A percentile compares a stretch with the other conserved stretches of the same genome.
phyloP scores from a whole-genome alignment of 345 rosid genomes.

The Linum usitatissimum region DNA sequence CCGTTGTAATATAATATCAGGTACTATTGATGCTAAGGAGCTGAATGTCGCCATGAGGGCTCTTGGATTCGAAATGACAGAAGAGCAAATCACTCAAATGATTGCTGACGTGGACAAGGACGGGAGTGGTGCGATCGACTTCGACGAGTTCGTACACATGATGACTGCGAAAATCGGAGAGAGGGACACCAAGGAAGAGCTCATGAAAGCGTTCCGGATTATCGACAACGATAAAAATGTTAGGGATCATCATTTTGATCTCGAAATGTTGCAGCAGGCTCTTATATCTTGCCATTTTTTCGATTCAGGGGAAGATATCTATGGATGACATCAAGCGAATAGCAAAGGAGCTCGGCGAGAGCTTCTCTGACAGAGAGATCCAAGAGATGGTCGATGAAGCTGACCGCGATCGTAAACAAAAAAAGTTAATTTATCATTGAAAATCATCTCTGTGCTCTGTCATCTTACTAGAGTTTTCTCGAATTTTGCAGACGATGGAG shows the following conservation, averaged over 20 bases:
- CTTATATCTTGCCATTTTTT: slow-evolving; percentile 3
- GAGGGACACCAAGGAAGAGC: slow-evolving; percentile 87
- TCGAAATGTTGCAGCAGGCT: not conserved
- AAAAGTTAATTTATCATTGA: not conserved
- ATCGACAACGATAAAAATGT: slow-evolving; percentile 88
- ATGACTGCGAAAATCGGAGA: slow-evolving; percentile 98
- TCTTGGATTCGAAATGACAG: slow-evolving; percentile 93
- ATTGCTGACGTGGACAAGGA: slow-evolving; percentile 96
- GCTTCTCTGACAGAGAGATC: slow-evolving; percentile 57
- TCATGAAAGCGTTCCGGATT: slow-evolving; percentile 60
- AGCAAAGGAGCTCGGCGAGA: slow-evolving; percentile 69
- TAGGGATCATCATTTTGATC: slow-evolving; percentile 6
- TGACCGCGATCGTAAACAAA: slow-evolving; percentile 57
- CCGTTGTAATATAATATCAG: slow-evolving; percentile 25
- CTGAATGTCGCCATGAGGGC: slow-evolving; percentile 99
- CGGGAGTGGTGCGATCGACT: slow-evolving; percentile 95
- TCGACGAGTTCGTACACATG: slow-evolving; percentile 85
- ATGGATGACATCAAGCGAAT: slow-evolving; percentile 43
- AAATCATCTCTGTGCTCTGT: too few relatives aligned
- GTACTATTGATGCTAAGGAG: slow-evolving; percentile 95
- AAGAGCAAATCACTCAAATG: slow-evolving; percentile 95
- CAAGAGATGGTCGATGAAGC: slow-evolving; percentile 81
- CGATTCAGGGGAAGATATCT: slow-evolving; percentile 65
- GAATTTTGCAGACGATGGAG: slow-evolving; percentile 3
- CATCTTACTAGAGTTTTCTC: not conserved